Evolutionary conservation across 306 rosid genomes (phyloP).

Genomic region (Sophora flavescens): DNA sequence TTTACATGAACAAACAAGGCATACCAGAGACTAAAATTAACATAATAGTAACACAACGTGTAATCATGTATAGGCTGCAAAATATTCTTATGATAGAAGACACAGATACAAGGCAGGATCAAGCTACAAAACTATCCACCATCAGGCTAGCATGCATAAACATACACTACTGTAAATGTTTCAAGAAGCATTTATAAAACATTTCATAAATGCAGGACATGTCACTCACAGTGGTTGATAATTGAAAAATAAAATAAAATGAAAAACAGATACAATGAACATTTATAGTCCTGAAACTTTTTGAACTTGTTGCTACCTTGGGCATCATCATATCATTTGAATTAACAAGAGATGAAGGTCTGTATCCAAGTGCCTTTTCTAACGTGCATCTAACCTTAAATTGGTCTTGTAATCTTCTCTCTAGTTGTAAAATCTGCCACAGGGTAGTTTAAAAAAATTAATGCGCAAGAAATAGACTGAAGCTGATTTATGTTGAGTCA

Average conservation of each 20-base stretch:
- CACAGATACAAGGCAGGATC: constrained; percentile 6
- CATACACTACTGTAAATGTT: neutral
- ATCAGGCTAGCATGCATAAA: neutral
- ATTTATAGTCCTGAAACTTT: constrained; percentile 6
- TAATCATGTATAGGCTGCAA: neutral
- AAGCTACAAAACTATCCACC: constrained; percentile 12
- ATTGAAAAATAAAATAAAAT: neutral
- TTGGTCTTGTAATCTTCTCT: constrained; percentile 84
- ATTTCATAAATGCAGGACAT: neutral
- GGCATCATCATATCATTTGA: constrained; percentile 59
- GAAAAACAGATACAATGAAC: neutral
- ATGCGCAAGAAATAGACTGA: constrained; percentile 15
- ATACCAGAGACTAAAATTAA: neutral
- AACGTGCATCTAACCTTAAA: constrained; percentile 76
- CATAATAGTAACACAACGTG: constrained; percentile 7
- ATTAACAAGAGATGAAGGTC: constrained; percentile 59
- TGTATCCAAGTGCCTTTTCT: constrained; percentile 82
- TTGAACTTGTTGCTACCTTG: constrained; percentile 63
- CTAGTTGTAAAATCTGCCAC: constrained; percentile 83
- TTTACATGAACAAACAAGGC: constrained; percentile 5
- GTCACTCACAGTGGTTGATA: neutral
- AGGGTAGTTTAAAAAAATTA: constrained; percentile 11
- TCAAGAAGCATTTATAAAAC: constrained; percentile 1
- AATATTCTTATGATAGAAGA: neutral
- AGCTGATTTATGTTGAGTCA: constrained; percentile 2